These are phyloP conservation scores for Mucor saturninus DNA, from an alignment of 371 early-diverging fungal genomes.

Conservation along the genomic window DNA sequence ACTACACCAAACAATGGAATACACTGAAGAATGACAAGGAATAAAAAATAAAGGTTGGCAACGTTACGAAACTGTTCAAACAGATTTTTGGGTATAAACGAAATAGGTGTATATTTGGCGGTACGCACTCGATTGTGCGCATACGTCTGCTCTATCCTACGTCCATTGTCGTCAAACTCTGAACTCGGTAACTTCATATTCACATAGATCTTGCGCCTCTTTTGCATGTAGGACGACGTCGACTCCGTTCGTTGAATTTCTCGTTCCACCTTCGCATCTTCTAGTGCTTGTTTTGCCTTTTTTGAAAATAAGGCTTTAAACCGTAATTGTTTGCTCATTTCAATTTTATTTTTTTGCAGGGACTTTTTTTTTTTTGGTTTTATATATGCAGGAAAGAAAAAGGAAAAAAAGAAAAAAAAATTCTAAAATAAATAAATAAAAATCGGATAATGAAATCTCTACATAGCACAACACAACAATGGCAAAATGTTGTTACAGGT, in stretches of 20 bases:
- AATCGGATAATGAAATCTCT: slow-evolving; percentile 1
- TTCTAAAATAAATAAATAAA: not conserved
- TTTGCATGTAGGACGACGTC: slow-evolving; percentile 50
- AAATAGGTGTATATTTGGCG: slow-evolving; percentile 82
- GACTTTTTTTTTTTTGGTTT: not conserved
- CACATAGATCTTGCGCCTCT: slow-evolving; percentile 44
- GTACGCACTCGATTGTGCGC: slow-evolving; percentile 76
- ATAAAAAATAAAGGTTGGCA: slow-evolving; percentile 93
- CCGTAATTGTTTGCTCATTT: slow-evolving; percentile 16
- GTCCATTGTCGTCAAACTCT: slow-evolving; percentile 32
- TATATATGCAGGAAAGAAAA: not conserved
- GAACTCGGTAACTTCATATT: slow-evolving; percentile 39
- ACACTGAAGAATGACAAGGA: slow-evolving; percentile 83
- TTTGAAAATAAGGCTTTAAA: slow-evolving; percentile 24
- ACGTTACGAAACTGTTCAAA: slow-evolving; percentile 91
- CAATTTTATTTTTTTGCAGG: not conserved
- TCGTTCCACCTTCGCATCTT: slow-evolving; percentile 20
- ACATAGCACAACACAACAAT: too few relatives aligned
- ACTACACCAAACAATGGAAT: slow-evolving; percentile 75
- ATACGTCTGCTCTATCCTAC: slow-evolving; percentile 19
- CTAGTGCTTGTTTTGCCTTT: slow-evolving; percentile 14
- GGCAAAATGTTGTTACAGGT: too few relatives aligned
- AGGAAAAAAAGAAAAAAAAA: not conserved
- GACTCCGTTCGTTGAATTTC: slow-evolving; percentile 42
- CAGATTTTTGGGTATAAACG: slow-evolving; percentile 93